phyloP scores from a whole-genome alignment of 2,329 filamentous ascomycete genomes.

The Westerdykella ornata region DNA sequence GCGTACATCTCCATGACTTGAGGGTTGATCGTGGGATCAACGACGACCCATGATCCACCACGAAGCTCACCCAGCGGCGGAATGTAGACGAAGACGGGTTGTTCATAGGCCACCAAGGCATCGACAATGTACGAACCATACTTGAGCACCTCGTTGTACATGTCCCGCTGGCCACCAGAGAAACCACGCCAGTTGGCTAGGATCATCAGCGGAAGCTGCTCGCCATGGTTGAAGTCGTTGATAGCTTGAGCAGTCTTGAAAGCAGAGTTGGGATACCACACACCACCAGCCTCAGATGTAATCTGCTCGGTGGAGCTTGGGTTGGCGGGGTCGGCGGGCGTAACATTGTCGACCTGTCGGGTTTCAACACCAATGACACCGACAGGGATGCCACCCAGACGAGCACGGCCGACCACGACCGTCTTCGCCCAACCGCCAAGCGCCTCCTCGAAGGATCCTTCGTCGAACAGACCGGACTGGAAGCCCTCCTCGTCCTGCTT shows the following conservation, averaged over 20 bases:
- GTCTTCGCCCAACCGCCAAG: constrained; percentile 96
- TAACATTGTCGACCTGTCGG: constrained; percentile 92
- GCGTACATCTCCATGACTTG: constrained; percentile 99
- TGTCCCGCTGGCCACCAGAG: constrained; percentile 98
- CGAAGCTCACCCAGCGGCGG: constrained; percentile 93
- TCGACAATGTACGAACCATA: constrained; percentile 99
- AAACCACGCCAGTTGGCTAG: constrained; percentile 99
- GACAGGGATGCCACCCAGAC: constrained; percentile 93
- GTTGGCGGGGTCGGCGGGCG: constrained; percentile 93
- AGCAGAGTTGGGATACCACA: constrained; percentile 99
- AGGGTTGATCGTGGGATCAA: constrained; percentile 97
- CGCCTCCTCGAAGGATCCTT: constrained; percentile 91
- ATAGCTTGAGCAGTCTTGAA: constrained; percentile 99
- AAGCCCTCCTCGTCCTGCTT: constrained; percentile 81
- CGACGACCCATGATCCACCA: constrained; percentile 98
- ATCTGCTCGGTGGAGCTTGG: constrained; percentile 97
- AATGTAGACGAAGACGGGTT: constrained; percentile 98
- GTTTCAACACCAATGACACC: constrained; percentile 98
- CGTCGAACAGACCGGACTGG: constrained; percentile 88
- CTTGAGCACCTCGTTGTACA: constrained; percentile 99
- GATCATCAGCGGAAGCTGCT: constrained; percentile 98
- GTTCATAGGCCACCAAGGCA: constrained; percentile 94
- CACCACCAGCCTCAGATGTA: constrained; percentile 89
- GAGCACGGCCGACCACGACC: constrained; percentile 91
- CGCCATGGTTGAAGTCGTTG: constrained; percentile 97